A percentile compares a stretch with the other conserved stretches of the same genome.
These are phyloP conservation scores for Aspergillus sp. DNA, from an alignment of 2,329 filamentous ascomycete genomes.

Conservation along the genomic window DNA sequence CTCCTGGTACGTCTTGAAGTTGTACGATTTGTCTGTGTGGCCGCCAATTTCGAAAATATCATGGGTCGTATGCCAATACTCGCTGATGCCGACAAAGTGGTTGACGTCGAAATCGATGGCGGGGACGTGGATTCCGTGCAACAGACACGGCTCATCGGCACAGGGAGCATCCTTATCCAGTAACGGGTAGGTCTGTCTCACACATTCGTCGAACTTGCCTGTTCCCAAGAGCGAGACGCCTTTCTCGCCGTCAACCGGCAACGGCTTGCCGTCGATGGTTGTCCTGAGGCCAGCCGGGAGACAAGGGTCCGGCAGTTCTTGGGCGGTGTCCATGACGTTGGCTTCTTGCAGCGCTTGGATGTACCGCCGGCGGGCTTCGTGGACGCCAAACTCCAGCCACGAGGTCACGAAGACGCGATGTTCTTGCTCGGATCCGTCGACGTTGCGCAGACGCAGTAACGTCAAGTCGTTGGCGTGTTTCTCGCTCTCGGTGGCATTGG, in stretches of 20 bases:
- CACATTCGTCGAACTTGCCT: conserved; percentile 81
- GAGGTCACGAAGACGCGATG: conserved; percentile 93
- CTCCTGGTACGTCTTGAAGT: conserved; percentile 84
- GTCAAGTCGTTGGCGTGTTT: conserved; percentile 90
- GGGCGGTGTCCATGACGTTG: conserved; percentile 56
- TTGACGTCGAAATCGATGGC: conserved; percentile 97
- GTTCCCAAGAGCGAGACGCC: conserved; percentile 71
- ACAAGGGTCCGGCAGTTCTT: conserved; percentile 86
- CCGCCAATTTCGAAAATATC: conserved; percentile 76
- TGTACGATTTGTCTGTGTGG: conserved; percentile 79
- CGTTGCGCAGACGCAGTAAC: conserved; percentile 75
- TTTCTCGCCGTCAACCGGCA: conserved; percentile 39
- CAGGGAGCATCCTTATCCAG: conserved; percentile 88
- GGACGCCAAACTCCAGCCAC: conserved; percentile 96
- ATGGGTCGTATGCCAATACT: conserved; percentile 98
- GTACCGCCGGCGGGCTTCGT: conserved; percentile 83
- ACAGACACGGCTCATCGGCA: conserved; percentile 76
- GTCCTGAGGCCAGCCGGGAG: conserved; percentile 75
- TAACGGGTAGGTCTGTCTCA: conserved; percentile 77
- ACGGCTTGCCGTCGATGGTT: conserved; percentile 65
- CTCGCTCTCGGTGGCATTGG: conserved; percentile 83
- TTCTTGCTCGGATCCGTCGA: conserved; percentile 75
- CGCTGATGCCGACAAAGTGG: conserved; percentile 95
- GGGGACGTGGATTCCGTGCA: conserved; percentile 89
- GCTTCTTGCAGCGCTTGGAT: conserved; percentile 72